Percentiles rank a stretch among this genome's conserved stretches.
These are phyloP conservation scores for Phytophthora pinifolia DNA, from an alignment of 352 stramenopile genomes.

Conservation along the genomic window DNA sequence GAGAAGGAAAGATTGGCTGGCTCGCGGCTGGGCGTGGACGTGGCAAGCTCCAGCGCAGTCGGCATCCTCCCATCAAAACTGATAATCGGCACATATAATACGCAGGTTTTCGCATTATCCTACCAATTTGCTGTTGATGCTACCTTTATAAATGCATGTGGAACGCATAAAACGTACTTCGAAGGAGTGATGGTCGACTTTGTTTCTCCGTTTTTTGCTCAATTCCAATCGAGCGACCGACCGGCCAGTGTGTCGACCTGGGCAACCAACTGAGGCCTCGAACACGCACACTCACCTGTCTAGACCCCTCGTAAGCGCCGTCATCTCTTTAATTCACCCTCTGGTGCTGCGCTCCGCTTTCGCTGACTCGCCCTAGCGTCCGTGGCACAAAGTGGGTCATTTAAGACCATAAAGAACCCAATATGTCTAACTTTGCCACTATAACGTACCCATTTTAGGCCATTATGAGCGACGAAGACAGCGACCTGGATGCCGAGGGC, in stretches of 20 bases:
- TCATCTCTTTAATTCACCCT: neutral
- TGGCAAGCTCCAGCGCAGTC: conserved; percentile 19
- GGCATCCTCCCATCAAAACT: neutral
- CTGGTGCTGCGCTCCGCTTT: conserved; percentile 3
- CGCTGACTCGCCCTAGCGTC: neutral
- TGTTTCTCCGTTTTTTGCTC: conserved; percentile 26
- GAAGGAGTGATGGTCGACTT: conserved; percentile 6
- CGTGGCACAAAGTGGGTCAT: conserved; percentile 3
- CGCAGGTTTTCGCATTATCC: neutral
- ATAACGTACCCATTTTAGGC: conserved; percentile 14
- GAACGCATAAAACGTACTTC: conserved; percentile 15
- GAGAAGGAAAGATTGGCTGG: conserved; percentile 47
- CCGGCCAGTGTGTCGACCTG: conserved; percentile 10
- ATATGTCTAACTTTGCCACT: conserved; percentile 10
- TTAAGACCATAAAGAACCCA: conserved; percentile 8
- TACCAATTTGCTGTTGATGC: neutral
- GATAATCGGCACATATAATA: conserved; percentile 16
- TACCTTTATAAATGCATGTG: conserved; percentile 5
- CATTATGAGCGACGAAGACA: conserved; percentile 35
- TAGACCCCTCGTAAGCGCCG: neutral
- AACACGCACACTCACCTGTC: neutral
- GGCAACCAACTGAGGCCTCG: conserved; percentile 1
- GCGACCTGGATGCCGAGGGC: conserved; percentile 24
- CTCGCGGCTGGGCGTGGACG: conserved; percentile 33
- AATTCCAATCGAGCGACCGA: conserved; percentile 34